Evolutionary conservation across 805 yeast species (phyloP), one percentile per base, ranked within the genome.

Genomic region (Barnettozyma siamensis): DNA sequence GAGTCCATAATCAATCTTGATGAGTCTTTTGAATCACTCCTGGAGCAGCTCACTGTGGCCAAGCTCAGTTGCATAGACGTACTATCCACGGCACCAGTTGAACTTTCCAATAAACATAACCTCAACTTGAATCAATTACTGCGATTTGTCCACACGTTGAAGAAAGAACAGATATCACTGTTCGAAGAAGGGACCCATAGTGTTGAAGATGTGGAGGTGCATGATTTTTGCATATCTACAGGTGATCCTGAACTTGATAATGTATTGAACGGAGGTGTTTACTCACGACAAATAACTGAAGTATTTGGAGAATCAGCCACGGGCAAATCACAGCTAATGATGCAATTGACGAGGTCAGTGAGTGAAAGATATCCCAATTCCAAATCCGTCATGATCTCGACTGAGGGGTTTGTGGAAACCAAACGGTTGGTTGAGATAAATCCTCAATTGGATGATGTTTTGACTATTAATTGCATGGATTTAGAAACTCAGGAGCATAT

Each of bases 251-350:
- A 47, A 5, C 47, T 83, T 1, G 89, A 83, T 53, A 53, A 48
- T 9, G 43, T 64, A 0, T 55, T 83, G 5, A 65, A 69, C 31
- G 82, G 80, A 4, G 91, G 89, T 0, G 65, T 83, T 4, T 70
- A 65, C 2, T 57, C 73, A 3, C 75, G 80, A 3, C 60, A 69
- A 19, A 57, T 83, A 2, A 80, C 88, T 0, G 98, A 89, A 63
- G 57, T 91, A 4, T 80, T 78, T 50, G 98, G 98, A 0, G 83
- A 82, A 20, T 78, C 94, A 38, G 85, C 94, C 0, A 73, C 84
- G 1, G 98, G 96, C 0, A 91, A 91, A 54, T 81, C 96, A 0
- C 94, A 89, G 50, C 62, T 89, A 4, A 63, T 84, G 20, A 70
- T 81, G 65, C 91, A 83, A 48, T 52, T 88, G 38, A 69, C 83